Evolutionary conservation across 2,329 filamentous ascomycete genomes (phyloP), one percentile per base, ranked within the genome.

Genomic region (Fusarium palustre): DNA sequence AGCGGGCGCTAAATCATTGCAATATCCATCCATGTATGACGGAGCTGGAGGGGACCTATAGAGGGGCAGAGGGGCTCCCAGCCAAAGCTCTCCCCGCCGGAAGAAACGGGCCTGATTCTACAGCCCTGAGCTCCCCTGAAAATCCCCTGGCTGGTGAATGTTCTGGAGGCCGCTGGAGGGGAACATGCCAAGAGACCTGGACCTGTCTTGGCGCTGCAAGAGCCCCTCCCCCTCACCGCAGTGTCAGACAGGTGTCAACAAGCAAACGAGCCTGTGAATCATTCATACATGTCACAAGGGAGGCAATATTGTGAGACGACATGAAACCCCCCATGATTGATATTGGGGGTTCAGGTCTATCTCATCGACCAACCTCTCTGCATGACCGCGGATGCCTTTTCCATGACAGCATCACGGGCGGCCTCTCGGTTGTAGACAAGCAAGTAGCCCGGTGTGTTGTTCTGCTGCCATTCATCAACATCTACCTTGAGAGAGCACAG

Each of bases 151-250:
- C 49, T 39, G 31, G 34, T 30, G 22, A 52, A 46, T 36, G 42
- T 30, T 31, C 55, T 64, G 67, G 67, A 70, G 67, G 67, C 67
- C 67, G 63, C 63, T 64, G 43, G 22, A 53, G 43, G 43, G 22
- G 25, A 49, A 48, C 34, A 55, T 43, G 67, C 67, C 67, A 70
- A 70, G 67, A 56, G 63, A 55, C 67, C 52, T 70, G 67, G 62
- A 54, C 48, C 53, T 42, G 41, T 20, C 67, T 70, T 70, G 67
- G 67, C 67, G 38, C 63, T 70, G 67, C 67, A 64, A 55, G 55
- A 59, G 67, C 50, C 67, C 63, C 63, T 70, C 54, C 67, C 66
- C 63, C 63, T 70, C 67, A 70, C 67, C 66, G 57, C 54, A 70
- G 57, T 48, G 59, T 60, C 36, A 65, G 47, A 65, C 59, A 47